These are phyloP conservation scores for Iberis pinnata DNA, from an alignment of 345 rosid species.

Conservation along the genomic window DNA sequence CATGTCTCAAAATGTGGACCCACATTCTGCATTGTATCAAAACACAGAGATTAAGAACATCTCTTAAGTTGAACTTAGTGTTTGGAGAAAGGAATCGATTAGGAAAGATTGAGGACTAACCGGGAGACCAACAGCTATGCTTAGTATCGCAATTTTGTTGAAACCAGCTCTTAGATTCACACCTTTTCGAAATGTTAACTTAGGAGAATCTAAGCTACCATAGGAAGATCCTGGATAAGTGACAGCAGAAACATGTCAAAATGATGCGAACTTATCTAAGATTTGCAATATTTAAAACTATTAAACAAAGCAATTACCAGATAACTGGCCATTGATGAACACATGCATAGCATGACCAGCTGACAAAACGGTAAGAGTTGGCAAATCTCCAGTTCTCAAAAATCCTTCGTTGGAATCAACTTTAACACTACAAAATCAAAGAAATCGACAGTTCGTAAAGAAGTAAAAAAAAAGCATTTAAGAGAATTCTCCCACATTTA, in stretches of 20 bases:
- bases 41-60: slow-evolving; percentile 15
- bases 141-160: slow-evolving; percentile 74
- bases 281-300: slow-evolving; percentile 4
- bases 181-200: slow-evolving; percentile 60
- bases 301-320: slow-evolving; percentile 39
- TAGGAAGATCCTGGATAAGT: slow-evolving; percentile 62
- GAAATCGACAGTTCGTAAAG: slow-evolving; percentile 1
- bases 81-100: background rate
- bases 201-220: slow-evolving; percentile 90
- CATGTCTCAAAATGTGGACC: slow-evolving; percentile 98
- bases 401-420: slow-evolving; percentile 48
- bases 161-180: slow-evolving; percentile 77
- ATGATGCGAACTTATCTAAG: background rate
- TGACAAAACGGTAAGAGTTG: slow-evolving; percentile 59
- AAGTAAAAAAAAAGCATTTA: background rate
- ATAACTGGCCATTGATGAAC: slow-evolving; percentile 70
- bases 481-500: slow-evolving; percentile 9
- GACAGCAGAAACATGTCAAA: slow-evolving; percentile 16
- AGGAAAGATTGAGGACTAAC: slow-evolving; percentile 35
- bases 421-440: slow-evolving; percentile 33
- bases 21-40: slow-evolving; percentile 56
- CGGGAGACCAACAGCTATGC: slow-evolving; percentile 97
- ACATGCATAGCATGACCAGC: slow-evolving; percentile 97
- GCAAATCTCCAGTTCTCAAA: slow-evolving; percentile 48
- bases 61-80: background rate